Evolutionary conservation across 2,329 filamentous ascomycete genomes (phyloP).

Genomic region (Paecilomyces dactylethromorphus): DNA sequence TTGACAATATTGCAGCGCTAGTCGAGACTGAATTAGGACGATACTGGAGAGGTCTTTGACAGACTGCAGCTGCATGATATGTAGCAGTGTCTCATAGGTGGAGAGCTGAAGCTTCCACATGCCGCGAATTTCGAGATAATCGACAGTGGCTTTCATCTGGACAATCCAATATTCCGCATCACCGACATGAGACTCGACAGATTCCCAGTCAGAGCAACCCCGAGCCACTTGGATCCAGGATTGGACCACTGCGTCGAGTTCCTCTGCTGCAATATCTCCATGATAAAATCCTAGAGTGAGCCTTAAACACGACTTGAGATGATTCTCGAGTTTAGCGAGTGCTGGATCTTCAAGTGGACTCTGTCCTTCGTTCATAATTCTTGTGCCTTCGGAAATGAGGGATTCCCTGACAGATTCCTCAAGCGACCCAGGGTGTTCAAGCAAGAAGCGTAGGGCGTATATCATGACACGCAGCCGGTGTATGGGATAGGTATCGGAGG

Average conservation of each 20-base stretch:
- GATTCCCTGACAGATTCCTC: conserved; percentile 18
- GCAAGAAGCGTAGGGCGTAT: conserved; percentile 24
- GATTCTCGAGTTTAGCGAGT: conserved; percentile 17
- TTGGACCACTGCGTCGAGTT: conserved; percentile 23
- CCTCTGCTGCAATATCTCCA: conserved; percentile 19
- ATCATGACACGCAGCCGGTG: conserved; percentile 31
- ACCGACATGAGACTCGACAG: conserved; percentile 42
- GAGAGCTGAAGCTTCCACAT: conserved; percentile 44
- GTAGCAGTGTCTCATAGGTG: conserved; percentile 44
- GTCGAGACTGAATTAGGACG: conserved; percentile 36
- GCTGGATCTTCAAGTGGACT: conserved; percentile 19
- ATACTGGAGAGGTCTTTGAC: conserved; percentile 29
- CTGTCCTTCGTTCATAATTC: conserved; percentile 9
- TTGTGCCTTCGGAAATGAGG: conserved; percentile 19
- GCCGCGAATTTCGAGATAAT: conserved; percentile 54
- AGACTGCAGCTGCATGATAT: conserved; percentile 41
- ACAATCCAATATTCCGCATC: conserved; percentile 43
- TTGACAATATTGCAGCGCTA: conserved; percentile 51
- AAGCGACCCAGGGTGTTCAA: conserved; percentile 24
- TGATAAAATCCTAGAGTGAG: conserved; percentile 28
- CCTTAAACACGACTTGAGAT: conserved; percentile 27
- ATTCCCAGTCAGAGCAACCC: conserved; percentile 36
- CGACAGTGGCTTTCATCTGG: conserved; percentile 48
- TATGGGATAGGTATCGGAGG: conserved; percentile 23
- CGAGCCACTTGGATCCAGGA: conserved; percentile 36